Evolutionary conservation across 371 early-diverging fungal species (phyloP), one percentile per base, ranked within the genome.

Genomic region (Blakeslea trispora): DNA sequence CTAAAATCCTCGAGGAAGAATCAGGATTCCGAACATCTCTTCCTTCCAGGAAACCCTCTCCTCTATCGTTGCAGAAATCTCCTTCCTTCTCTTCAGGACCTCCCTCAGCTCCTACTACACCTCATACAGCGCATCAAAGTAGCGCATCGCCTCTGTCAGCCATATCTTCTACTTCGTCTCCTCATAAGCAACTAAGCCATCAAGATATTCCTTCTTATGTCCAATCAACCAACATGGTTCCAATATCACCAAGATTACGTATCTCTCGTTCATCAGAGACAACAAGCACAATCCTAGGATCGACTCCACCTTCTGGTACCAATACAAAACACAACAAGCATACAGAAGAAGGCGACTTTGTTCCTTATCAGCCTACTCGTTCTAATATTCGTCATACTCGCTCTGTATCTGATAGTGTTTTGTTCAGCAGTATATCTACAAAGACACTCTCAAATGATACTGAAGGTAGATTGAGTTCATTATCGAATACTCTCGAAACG

Each of bases 191-290:
- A 14, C 21, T 64, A 3, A 55, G 11, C 11, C 37, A 64, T 42
- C 64, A 59, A 59, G 67, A 67, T 53, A 67, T 63, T 19, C 67
- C 67, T 10, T 55, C 67, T 11, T 67, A 63, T 23, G 63, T 59
- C 3, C 63, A 57, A 28, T 24, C 45, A 9, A 32, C 39, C 11
- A 22, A 28, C 28, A 28, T 28, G 28, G 7, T 28, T 3, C 28
- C 28, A 28, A 28, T 28, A 28, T 28, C 51, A 24, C 57, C 50
- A 5, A 24, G 28, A 21, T 21, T 55, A 40, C 41, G 49, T 4
- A 18, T 50, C 18, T 57, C 57, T 11, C 42, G 32, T 35, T 57
- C 50, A 44, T 40, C 42, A 0, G 50, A 50, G 13, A 50, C 49
- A 23, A 49, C 37, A 14, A 37, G 37, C 37, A 37, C 7, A 6